These are phyloP conservation scores for Russula abietina DNA, from an alignment of 768 basidiomycete genomes.

Conservation along the genomic window DNA sequence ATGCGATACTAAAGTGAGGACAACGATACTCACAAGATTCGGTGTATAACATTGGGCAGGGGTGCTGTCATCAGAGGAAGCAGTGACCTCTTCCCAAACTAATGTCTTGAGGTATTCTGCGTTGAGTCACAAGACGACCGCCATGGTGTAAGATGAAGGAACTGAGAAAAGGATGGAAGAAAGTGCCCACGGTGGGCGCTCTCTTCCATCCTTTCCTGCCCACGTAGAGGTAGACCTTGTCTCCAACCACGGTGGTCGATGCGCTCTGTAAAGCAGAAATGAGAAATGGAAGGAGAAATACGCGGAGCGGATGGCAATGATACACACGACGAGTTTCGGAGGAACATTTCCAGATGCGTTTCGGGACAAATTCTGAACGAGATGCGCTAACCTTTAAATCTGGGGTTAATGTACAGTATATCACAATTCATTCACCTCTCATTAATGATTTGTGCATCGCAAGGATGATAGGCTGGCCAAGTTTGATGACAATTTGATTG, in stretches of 20 bases:
- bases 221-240: conserved; percentile 87
- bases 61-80: conserved; percentile 57
- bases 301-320: background rate
- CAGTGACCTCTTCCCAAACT: conserved; percentile 66
- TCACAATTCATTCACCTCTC: too few species aligned
- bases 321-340: conserved; percentile 76
- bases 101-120: conserved; percentile 80
- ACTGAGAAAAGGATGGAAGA: background rate
- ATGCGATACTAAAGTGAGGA: background rate
- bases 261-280: conserved; percentile 52
- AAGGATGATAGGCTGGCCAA: too few species aligned
- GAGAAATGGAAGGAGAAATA: background rate
- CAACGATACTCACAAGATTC: conserved; percentile 58
- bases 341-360: conserved; percentile 83
- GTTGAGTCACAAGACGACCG: conserved; percentile 78
- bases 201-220: too few species aligned
- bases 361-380: conserved; percentile 69
- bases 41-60: conserved; percentile 81
- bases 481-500: too few species aligned
- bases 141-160: conserved; percentile 44
- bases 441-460: too few species aligned
- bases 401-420: too few species aligned
- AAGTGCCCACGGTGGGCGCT: too few species aligned
- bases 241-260: conserved; percentile 84
- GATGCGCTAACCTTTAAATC: too few species aligned